Base-by-base conservation (phyloP, 192 early-diverging fungal genomes). In the Coemansia sp. region DNA sequence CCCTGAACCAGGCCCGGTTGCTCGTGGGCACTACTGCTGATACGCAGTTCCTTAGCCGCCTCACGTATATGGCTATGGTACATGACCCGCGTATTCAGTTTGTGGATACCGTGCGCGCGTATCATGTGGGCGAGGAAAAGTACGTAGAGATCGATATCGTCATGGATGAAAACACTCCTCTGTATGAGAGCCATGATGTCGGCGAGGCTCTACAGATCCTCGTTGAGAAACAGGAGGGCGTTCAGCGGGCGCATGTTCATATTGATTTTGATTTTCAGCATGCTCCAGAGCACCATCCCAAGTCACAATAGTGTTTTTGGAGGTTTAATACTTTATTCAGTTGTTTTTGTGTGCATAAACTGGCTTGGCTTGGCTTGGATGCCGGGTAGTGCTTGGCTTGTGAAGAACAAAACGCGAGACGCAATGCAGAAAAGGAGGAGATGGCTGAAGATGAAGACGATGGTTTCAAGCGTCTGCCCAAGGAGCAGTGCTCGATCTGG, bases 111-210 rank as follows among this genome's bases (percentile, higher is more conserved):
- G 87, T 88, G 61, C 84, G 89, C 6, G 94, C 94, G 7, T 97
- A 97, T 73, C 86, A 92, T 74, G 78, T 91, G 6, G 94, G 95
- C 14, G 86, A 89, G 68, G 92, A 91, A 51, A 74, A 90, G 62
- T 94, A 91, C 79, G 93, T 94, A 4, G 95, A 98, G 60, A 91
- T 98, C 6, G 94, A 98, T 78, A 92, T 98, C 61, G 93, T 98
- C 34, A 86, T 96, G 75, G 88, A 91, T 27, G 88, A 90, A 3
- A 89, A 90, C 29, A 95, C 93, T 51, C 82, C 89, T 23, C 75
- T 98, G 32, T 72, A 77, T 37, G 89, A 90, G 50, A 87, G 90
- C 34, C 95, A 98, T 65, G 94, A 96, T 74, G 92, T 98, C 48
- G 92, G 93, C 46, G 94, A 95, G 73, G 75, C 80, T 31, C 83